phyloP scores from a whole-genome alignment of 768 basidiomycete genomes.

The Epithele typhae region DNA sequence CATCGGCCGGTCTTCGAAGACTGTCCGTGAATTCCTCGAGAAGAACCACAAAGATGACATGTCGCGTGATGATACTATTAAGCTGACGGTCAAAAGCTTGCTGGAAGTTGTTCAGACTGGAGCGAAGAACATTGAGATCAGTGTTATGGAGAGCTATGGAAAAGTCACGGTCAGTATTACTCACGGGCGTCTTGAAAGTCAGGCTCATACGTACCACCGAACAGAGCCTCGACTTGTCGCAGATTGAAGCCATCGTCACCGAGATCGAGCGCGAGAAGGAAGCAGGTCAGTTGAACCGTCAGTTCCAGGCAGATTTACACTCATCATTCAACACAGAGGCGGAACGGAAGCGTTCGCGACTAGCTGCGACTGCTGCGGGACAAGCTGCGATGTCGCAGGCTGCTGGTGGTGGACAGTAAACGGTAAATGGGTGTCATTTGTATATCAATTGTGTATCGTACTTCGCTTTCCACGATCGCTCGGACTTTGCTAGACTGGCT shows the following conservation, averaged over 20 bases:
- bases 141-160: slow-evolving; percentile 93
- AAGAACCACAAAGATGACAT: slow-evolving; percentile 96
- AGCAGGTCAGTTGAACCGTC: slow-evolving; percentile 48
- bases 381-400: slow-evolving; percentile 83
- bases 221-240: slow-evolving; percentile 79
- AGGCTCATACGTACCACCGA: neutral
- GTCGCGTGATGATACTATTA: slow-evolving; percentile 85
- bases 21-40: slow-evolving; percentile 96
- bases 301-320: too few relatives aligned
- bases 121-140: slow-evolving; percentile 99
- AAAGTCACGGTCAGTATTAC: slow-evolving; percentile 73
- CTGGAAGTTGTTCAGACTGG: slow-evolving; percentile 99
- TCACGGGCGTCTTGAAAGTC: slow-evolving; percentile 1
- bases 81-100: slow-evolving; percentile 91
- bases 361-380: slow-evolving; percentile 88
- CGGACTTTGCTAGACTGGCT: too few relatives aligned
- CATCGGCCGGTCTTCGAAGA: slow-evolving; percentile 96
- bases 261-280: slow-evolving; percentile 98
- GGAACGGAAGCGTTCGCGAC: slow-evolving; percentile 85
- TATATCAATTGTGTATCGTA: slow-evolving; percentile 13
- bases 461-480: too few relatives aligned
- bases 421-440: neutral
- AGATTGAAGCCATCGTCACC: slow-evolving; percentile 89
- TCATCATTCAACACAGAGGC: slow-evolving; percentile 57
- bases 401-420: slow-evolving; percentile 37